phyloP scores from a whole-genome alignment of 2,329 filamentous ascomycete genomes.

The Alternaria arbusti region DNA sequence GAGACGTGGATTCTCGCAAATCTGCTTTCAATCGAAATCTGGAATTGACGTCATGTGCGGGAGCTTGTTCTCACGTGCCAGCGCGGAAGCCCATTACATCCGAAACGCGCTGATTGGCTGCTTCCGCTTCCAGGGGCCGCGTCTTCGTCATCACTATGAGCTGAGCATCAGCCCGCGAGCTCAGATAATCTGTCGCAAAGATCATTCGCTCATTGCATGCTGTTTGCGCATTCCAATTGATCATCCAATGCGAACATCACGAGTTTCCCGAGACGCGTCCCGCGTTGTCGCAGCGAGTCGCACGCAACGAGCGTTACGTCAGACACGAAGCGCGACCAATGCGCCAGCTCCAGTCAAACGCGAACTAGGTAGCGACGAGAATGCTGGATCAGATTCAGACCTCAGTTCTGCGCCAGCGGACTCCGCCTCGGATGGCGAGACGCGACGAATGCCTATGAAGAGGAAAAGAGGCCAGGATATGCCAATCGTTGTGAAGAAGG shows the following conservation, averaged over 20 bases:
- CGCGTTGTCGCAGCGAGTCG: constrained; percentile 41
- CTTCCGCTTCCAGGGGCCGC: not conserved
- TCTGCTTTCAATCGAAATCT: not conserved
- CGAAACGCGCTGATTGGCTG: not conserved
- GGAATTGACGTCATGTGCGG: not conserved
- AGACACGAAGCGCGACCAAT: constrained; percentile 37
- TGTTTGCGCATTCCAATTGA: not conserved
- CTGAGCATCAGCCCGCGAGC: not conserved
- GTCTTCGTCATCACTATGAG: not conserved
- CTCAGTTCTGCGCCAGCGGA: constrained; percentile 40
- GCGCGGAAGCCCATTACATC: not conserved
- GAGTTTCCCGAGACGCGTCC: constrained; percentile 46
- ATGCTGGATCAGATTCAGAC: constrained; percentile 35
- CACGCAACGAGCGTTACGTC: constrained; percentile 36
- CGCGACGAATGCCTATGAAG: constrained; percentile 45
- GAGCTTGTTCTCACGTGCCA: not conserved
- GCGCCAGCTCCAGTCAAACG: constrained; percentile 23
- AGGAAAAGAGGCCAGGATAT: constrained; percentile 54
- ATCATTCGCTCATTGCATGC: not conserved
- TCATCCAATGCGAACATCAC: constrained; percentile 44
- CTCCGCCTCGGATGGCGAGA: constrained; percentile 30
- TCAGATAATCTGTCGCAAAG: not conserved
- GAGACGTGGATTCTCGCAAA: not conserved
- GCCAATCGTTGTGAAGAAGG: constrained; percentile 43
- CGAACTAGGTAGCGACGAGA: constrained; percentile 13